Evolutionary conservation across 2,329 filamentous ascomycete species (phyloP), one percentile per base, ranked within the genome.

Genomic region (Trichoderma sp.): DNA sequence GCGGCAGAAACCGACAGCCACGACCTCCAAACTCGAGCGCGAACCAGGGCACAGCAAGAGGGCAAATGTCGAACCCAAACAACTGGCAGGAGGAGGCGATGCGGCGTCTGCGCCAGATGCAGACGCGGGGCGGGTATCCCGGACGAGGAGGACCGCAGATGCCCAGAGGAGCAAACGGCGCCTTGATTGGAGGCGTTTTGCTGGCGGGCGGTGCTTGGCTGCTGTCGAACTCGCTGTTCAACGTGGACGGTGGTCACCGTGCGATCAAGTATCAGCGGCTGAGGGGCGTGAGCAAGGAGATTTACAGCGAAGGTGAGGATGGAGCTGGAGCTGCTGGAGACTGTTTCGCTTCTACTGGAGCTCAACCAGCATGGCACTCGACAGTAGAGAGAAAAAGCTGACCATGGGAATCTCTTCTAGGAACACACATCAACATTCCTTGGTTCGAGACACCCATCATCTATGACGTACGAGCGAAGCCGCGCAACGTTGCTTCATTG

Each of bases 391-490:
- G 12, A 15, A 4, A 34, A n/a, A 8, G 34, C 42, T 64, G n/a
- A 50, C 72, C 71, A 75, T 66, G 72, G 12, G 53, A 22, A 34
- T 10, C 8, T 35, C 17, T 29, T 45, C n/a, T 70, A 94, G 92
- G 92, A 83, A 99, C 95, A 67, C 95, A 99, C 81, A 84, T 99
- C 77, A 89, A 90, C 74, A 89, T 99, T 72, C 95, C 95, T 60
- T 99, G 95, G 95, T 91, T 99, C 81, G 95, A 99, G 83, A 97
- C 94, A 5, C 93, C 95, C 61, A 89, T 99, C 80, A 90, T 94
- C 75, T 99, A 98, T 85, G 94, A 99, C 80, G 95, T 99, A 74
- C 94, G 95, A 82, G 95, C 95, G 69, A 97, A 94, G 85, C 95
- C 95, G 76, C 90, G 95, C 79, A 97, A 97, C 77, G 94, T 99